Base-by-base conservation (phyloP, 148 eudicot genomes). In the Rhododendron ferrugineum region DNA sequence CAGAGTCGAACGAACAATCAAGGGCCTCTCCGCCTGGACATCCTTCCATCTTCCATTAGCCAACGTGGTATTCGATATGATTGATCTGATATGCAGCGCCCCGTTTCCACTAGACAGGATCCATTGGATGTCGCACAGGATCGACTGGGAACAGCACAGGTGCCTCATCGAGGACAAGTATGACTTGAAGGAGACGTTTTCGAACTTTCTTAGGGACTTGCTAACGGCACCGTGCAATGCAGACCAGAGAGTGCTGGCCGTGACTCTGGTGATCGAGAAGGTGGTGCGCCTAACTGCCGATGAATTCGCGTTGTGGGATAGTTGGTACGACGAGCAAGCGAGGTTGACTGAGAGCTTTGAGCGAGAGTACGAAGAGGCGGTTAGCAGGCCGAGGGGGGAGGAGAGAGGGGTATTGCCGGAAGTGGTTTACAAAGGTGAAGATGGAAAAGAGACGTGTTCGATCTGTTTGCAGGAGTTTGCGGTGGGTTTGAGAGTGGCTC, bases 391-490 rank as follows among this genome's bases (percentile, higher is more conserved):
- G 6, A 58, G 64, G 64, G 23, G 64, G 23, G 8, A 20, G 23
- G 64, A 58, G 64, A 58, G 64, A 58, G 62, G 16, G 62, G 62
- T 56, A 20, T 18, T 58, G 64, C 23, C 23, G 2, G 64, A 58
- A 9, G 23, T 58, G 64, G 2, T 58, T 58, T 58, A 15, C 22
- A 40, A 73, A 32, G 77, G 42, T 13, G 36, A 3, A 13, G 76
- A 13, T 30, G 37, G 34, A 15, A 72, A 30, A 14, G 16, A 13
- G 40, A 14, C 11, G 30, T 84, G 72, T 54, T 20, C 72, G 5
- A 84, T 84, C 34, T 84, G 85, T 14, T 54, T 75, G 81, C 72
- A 84, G 20, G 70, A 74, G 34, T 9, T 84, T 36, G 50, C n/a
- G 50, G 18, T 68, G 22, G 78, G 34, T 16, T 11, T 18, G 32